These are phyloP conservation scores for Phytophthora pisi DNA, from an alignment of 352 stramenopile genomes.

Conservation along the genomic window DNA sequence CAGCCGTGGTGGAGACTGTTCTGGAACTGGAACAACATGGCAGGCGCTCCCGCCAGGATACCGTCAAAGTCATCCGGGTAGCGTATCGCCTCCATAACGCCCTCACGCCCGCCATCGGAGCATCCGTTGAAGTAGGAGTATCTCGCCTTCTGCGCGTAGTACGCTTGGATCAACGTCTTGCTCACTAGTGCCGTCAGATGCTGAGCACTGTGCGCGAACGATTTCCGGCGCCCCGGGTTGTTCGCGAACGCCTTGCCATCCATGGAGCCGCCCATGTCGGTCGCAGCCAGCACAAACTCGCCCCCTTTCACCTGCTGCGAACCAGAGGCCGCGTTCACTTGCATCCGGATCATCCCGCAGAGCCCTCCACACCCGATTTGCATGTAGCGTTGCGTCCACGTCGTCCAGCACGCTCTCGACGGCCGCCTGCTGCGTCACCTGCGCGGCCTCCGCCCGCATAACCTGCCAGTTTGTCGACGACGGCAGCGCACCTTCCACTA, in stretches of 20 bases:
- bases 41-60: slow-evolving; percentile 41
- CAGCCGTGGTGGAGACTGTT: slow-evolving; percentile 47
- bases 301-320: slow-evolving; percentile 27
- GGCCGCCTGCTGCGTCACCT: no score
- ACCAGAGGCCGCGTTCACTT: slow-evolving; percentile 29
- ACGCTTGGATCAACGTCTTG: slow-evolving; percentile 44
- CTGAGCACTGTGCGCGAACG: slow-evolving; percentile 44
- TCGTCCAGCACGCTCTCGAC: no score
- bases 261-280: slow-evolving; percentile 40
- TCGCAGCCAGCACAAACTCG: slow-evolving; percentile 39
- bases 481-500: slow-evolving; percentile 29
- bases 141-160: slow-evolving; percentile 37
- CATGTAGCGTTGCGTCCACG: slow-evolving; percentile 50
- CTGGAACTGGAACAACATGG: slow-evolving; percentile 47
- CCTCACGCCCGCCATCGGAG: slow-evolving; percentile 45
- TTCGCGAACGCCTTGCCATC: slow-evolving; percentile 39
- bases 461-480: slow-evolving; percentile 34
- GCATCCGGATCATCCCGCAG: slow-evolving; percentile 40
- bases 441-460: no score
- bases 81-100: slow-evolving; percentile 42
- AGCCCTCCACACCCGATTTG: slow-evolving; percentile 45
- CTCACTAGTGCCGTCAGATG: slow-evolving; percentile 39
- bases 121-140: slow-evolving; percentile 55
- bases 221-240: slow-evolving; percentile 23
- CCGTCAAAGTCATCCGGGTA: slow-evolving; percentile 46